phyloP scores from a whole-genome alignment of 2,329 filamentous ascomycete species.

The Botrytis aclada region DNA sequence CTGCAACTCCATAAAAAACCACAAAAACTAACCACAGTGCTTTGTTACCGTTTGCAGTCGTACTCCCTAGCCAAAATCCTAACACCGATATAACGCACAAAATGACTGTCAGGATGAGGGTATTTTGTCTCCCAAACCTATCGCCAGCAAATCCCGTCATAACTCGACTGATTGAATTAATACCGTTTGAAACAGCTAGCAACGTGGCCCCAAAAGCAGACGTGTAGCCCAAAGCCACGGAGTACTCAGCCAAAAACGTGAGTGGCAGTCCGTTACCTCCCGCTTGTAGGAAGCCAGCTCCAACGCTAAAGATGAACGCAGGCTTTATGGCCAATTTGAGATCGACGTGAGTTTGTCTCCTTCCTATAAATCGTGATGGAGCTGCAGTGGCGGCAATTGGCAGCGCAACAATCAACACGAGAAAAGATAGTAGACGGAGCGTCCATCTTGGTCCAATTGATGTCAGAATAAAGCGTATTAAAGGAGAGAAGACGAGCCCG shows the following conservation, averaged over 20 bases:
- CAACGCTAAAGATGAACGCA: constrained; percentile 43
- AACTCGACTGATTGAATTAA: constrained; percentile 46
- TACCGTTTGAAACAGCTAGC: constrained; percentile 45
- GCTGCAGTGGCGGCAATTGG: constrained; percentile 44
- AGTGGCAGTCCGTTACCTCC: constrained; percentile 47
- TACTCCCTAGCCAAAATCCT: constrained; percentile 40
- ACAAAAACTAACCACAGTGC: constrained; percentile 44
- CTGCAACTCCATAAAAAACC: constrained; percentile 43
- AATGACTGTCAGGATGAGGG: constrained; percentile 43
- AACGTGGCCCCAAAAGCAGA: constrained; percentile 44
- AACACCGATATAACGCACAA: constrained; percentile 41
- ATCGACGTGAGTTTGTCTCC: constrained; percentile 41
- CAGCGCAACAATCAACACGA: constrained; percentile 41
- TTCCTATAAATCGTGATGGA: constrained; percentile 40
- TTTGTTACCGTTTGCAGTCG: constrained; percentile 32
- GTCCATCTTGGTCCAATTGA: constrained; percentile 46
- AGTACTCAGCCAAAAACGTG: constrained; percentile 49
- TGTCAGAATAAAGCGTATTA: constrained; percentile 43
- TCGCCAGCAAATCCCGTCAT: constrained; percentile 47
- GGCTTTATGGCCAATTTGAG: constrained; percentile 41
- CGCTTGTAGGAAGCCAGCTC: constrained; percentile 43
- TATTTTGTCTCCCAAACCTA: constrained; percentile 47
- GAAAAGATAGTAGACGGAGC: constrained; percentile 41
- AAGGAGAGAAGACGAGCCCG: constrained; percentile 43
- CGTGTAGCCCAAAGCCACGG: constrained; percentile 43